These are phyloP conservation scores for Carex pumila DNA, from an alignment of 176 grass and related monocot species.

Conservation along the genomic window DNA sequence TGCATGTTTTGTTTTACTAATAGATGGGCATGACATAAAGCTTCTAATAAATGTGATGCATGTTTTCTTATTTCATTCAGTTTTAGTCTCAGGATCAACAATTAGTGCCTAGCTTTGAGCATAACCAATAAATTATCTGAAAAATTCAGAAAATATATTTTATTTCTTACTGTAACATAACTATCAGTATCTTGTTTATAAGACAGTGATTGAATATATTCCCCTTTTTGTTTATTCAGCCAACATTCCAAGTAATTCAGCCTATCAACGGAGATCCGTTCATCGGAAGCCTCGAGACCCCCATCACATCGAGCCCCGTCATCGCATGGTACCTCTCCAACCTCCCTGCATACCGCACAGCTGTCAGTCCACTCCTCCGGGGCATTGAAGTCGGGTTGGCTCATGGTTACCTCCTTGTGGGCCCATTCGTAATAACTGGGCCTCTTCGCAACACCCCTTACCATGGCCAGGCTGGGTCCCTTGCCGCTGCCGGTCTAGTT, in stretches of 20 bases:
- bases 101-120: neutral
- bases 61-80: neutral
- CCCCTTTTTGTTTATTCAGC: constrained; percentile 19
- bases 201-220: neutral
- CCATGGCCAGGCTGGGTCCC: constrained; percentile 62
- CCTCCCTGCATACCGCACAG: constrained; percentile 94
- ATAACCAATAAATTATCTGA: neutral
- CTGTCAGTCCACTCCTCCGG: constrained; percentile 86
- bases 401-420: constrained; percentile 89
- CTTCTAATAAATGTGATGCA: neutral
- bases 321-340: constrained; percentile 95
- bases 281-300: constrained; percentile 89
- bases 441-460: constrained; percentile 85
- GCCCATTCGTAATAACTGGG: constrained; percentile 79
- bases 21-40: neutral
- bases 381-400: constrained; percentile 88
- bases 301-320: constrained; percentile 79
- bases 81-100: too few relatives aligned
- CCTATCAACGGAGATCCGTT: constrained; percentile 96
- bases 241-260: constrained; percentile 84
- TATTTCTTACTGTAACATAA: too few relatives aligned
- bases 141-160: too few relatives aligned
- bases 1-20: neutral
- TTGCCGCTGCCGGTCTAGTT: constrained; percentile 67
- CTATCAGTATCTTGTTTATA: neutral